Conservation (phyloP, 1,139 yeast species). For the Geotrichum carabidarum region DNA sequence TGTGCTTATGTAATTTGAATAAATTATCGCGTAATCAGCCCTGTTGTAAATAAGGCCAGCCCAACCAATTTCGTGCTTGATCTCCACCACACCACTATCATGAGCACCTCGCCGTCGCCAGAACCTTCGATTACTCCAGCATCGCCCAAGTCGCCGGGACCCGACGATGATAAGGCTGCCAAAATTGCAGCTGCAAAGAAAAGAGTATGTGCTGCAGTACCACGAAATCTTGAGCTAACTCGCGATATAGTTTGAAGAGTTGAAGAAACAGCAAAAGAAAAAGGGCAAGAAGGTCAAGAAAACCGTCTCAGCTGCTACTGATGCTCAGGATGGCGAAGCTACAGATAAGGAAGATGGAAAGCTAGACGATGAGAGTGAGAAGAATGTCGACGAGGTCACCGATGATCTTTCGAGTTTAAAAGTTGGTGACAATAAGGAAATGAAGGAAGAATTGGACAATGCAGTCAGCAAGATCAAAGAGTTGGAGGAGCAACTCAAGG, state of each 20-base stretch:
- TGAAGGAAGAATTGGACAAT: slow-evolving; percentile 9
- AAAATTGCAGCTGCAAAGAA: slow-evolving; percentile 61
- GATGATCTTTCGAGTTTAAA: slow-evolving; percentile 6
- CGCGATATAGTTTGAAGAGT: slow-evolving; percentile 45
- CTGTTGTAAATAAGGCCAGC: not conserved
- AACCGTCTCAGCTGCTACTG: slow-evolving; percentile 15
- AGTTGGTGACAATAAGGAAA: not conserved
- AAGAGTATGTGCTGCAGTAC: slow-evolving; percentile 35
- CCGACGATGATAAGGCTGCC: slow-evolving; percentile 44
- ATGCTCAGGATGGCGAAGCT: slow-evolving; percentile 11
- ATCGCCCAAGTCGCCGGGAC: not conserved
- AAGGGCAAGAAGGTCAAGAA: slow-evolving; percentile 43
- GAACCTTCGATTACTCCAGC: slow-evolving; percentile 2
- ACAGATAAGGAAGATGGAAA: slow-evolving; percentile 16
- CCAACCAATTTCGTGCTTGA: not conserved
- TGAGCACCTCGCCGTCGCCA: slow-evolving; percentile 7
- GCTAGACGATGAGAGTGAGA: slow-evolving; percentile 6
- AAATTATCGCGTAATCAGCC: not conserved
- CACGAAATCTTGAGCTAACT: slow-evolving; percentile 5
- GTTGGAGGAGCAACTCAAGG: slow-evolving; percentile 4
- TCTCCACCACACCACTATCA: not conserved
- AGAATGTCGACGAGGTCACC: not conserved
- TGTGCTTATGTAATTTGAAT: too few species aligned
- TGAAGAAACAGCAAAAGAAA: slow-evolving; percentile 53
- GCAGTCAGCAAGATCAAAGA: slow-evolving; percentile 16